Evolutionary conservation across 179 eudicot species (phyloP), one percentile per base, ranked within the genome.

Genomic region (Carnegiea gigantea): DNA sequence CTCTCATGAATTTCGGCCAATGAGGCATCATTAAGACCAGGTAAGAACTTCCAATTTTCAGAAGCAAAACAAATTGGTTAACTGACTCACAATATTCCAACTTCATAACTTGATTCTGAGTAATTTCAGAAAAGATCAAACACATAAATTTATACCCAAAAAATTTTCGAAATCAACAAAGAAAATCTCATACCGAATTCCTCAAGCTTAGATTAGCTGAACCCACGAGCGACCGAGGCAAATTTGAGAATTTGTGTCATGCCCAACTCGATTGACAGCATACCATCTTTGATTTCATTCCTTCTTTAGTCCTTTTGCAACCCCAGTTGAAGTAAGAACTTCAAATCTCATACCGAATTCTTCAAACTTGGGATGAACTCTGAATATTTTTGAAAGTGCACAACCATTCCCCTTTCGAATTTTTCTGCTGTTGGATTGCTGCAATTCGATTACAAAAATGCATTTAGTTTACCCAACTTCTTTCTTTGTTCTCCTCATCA

Each of bases 1-100:
- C 10, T 4, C 28, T 62, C 5, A 21, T 11, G 30, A 78, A n/a
- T 59, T 62, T 46, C 18, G 28, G 21, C 23, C 75, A 73, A 71
- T 77, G 44, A 68, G 79, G 77, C 80, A 70, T 70, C 60, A 77
- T 17, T 49, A 75, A 76, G 17, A 76, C 65, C 23, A 51, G 3
- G 1, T 5, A 30, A 51, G 10, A 30, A 15, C 11, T 30, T 7
- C 44, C 80, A 81, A 9, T 76, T 67, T 33, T 33, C 65, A 60
- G 28, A 60, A 73, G 24, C 60, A 38, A 30, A 9, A 15, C 40
- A 43, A 80, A 14, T 57, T 73, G 68, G 59, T 60, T 18, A 49
- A 65, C 76, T 76, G 23, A 51, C n/a, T 26, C n/a, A 70, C 73
- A 33, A 51, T 51, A 14, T 20, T 38, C 9, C 70, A 54, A 21